phyloP scores from a whole-genome alignment of 202 grass and related monocot genomes.

The Panicum virgatum region DNA sequence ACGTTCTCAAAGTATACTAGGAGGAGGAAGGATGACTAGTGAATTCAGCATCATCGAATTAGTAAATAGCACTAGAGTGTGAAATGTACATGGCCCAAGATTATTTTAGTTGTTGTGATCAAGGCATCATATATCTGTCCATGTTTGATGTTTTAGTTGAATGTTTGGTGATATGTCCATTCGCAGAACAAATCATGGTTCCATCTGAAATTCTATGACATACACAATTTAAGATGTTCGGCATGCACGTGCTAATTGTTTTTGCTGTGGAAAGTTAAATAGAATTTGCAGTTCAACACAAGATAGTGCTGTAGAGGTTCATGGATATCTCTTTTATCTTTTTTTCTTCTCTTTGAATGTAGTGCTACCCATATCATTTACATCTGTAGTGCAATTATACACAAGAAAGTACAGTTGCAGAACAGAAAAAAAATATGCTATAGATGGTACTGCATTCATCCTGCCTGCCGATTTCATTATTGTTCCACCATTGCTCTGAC shows the following conservation, averaged over 20 bases:
- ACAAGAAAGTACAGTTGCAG: too few relatives aligned
- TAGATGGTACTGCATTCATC: too few relatives aligned
- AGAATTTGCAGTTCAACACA: not conserved
- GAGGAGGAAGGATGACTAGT: not conserved
- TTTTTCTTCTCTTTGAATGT: too few relatives aligned
- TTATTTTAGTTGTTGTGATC: constrained; percentile 16
- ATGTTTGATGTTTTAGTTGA: constrained; percentile 1
- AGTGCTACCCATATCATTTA: too few relatives aligned
- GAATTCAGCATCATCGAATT: not conserved
- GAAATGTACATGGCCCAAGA: not conserved
- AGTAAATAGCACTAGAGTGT: not conserved
- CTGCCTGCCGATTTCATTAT: too few relatives aligned
- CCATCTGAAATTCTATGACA: not conserved
- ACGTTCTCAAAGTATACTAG: not conserved
- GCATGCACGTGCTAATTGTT: not conserved
- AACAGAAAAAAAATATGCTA: too few relatives aligned
- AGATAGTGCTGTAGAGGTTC: not conserved
- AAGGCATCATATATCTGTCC: not conserved
- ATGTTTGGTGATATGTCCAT: not conserved
- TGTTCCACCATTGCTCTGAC: too few relatives aligned
- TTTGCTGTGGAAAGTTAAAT: not conserved
- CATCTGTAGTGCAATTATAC: too few relatives aligned
- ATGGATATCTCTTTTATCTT: too few relatives aligned
- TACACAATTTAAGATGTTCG: constrained; percentile 17
- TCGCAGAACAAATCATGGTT: not conserved